Evolutionary conservation across 163 green algal species (phyloP), one percentile per base, ranked within the genome.

Genomic region (Volvox carteri): DNA sequence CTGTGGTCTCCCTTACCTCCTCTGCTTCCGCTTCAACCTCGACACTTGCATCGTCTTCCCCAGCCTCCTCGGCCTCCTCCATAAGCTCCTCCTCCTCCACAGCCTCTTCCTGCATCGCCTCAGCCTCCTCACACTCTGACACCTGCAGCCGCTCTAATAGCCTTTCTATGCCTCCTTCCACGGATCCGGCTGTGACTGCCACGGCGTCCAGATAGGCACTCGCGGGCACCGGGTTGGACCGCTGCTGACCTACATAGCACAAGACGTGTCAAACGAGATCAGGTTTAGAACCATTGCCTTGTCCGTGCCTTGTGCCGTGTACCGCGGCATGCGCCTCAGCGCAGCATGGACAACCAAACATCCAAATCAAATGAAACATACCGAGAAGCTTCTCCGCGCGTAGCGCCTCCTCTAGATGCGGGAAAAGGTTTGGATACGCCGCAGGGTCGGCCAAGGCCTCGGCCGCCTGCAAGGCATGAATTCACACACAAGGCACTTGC

Each of bases 371-470:
- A n/a, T 21, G 39, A 39, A 30, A 76, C 81, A 52, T 46, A 84
- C 58, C 50, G 3, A 81, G 48, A 11, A 78, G 39, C 83, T 60
- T 86, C 88, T 98, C 95, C 2, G 94, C 95, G 70, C 95, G 77
- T 2, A 98, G 77, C 0, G 97, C 95, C 30, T 95, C 84, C 28
- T 98, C 91, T 41, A 98, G 93, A 85, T 98, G 94, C 18, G 97
- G 96, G 94, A 99, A 99, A 14, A 99, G 94, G 92, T 99, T 99
- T 85, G 95, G 91, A 93, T 99, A 99, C 92, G 98, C 96, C 1
- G 91, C 94, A 5, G 98, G 98, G 94, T 99, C 97, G 4, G 98
- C 98, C 44, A 99, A 93, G 6, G 96, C 95, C 86, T 99, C 98
- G 0, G 98, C 98, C 14, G 98, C 98, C 83, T 88, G 83, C 46